These are phyloP conservation scores for Galerina marginata DNA, from an alignment of 768 basidiomycete species.

Conservation along the genomic window DNA sequence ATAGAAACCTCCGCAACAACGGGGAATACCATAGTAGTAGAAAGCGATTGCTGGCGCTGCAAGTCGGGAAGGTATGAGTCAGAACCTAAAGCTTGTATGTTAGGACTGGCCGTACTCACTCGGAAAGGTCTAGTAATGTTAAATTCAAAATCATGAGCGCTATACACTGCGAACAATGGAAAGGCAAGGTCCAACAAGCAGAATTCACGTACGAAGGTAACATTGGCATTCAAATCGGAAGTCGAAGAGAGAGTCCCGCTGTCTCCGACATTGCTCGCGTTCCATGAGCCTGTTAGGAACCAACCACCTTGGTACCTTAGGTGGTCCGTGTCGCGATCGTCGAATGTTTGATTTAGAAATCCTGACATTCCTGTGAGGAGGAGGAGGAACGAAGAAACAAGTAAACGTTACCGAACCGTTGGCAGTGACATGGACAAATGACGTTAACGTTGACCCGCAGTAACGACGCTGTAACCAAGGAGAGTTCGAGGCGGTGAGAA, in stretches of 20 bases:
- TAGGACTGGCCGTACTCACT: slow-evolving; percentile 6
- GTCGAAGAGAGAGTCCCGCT: slow-evolving; percentile 34
- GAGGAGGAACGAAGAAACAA: not conserved
- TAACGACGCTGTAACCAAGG: no score
- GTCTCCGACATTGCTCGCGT: slow-evolving; percentile 31
- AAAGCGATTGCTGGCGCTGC: slow-evolving; percentile 33
- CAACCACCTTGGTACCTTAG: slow-evolving; percentile 28
- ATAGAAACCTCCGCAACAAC: slow-evolving; percentile 33
- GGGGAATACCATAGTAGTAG: slow-evolving; percentile 34
- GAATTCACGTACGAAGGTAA: slow-evolving; percentile 33
- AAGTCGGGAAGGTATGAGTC: not conserved
- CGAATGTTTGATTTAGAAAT: slow-evolving; percentile 27
- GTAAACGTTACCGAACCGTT: no score
- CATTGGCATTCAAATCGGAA: slow-evolving; percentile 28
- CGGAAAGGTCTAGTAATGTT: slow-evolving; percentile 15
- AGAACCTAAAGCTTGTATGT: not conserved
- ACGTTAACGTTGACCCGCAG: no score
- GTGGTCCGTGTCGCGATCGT: slow-evolving; percentile 27
- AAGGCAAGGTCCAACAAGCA: not conserved
- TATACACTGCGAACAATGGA: not conserved
- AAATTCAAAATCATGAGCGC: not conserved
- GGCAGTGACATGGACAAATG: no score
- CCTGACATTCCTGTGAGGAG: slow-evolving; percentile 3
- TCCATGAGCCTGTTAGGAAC: slow-evolving; percentile 30
- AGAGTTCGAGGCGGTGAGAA: no score